Evolutionary conservation across 2,329 filamentous ascomycete genomes (phyloP).

Genomic region (Allantophomopsis lycopodina): DNA sequence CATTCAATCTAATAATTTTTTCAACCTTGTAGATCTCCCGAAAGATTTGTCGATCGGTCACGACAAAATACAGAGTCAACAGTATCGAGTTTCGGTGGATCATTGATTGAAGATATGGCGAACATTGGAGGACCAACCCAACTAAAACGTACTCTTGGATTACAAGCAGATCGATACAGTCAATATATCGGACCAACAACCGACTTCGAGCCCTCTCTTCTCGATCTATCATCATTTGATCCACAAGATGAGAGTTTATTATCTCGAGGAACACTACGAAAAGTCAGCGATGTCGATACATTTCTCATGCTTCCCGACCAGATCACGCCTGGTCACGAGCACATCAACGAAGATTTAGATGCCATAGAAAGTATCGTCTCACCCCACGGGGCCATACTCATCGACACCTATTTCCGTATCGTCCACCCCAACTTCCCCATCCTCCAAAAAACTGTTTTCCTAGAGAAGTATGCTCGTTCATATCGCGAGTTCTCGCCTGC

Average conservation of each 20-base stretch:
- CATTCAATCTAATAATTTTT: constrained; percentile 2
- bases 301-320: constrained; percentile 70
- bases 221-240: constrained; percentile 69
- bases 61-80: constrained; percentile 40
- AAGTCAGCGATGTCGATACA: constrained; percentile 64
- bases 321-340: constrained; percentile 57
- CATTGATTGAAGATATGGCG: constrained; percentile 56
- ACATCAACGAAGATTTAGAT: constrained; percentile 52
- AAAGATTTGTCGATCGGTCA: constrained; percentile 37
- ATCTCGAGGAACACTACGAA: constrained; percentile 53
- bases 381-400: constrained; percentile 61
- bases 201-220: constrained; percentile 71
- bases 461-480: constrained; percentile 63
- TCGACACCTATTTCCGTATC: constrained; percentile 70
- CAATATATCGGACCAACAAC: constrained; percentile 76
- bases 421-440: constrained; percentile 76
- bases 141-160: constrained; percentile 56
- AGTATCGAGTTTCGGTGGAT: constrained; percentile 46
- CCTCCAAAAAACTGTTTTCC: constrained; percentile 66
- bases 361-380: constrained; percentile 65
- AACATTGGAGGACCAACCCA: constrained; percentile 53
- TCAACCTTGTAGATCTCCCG: constrained; percentile 34
- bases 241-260: constrained; percentile 69
- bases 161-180: constrained; percentile 67
- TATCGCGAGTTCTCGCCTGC: constrained; percentile 64